phyloP scores from a whole-genome alignment of 2,329 filamentous ascomycete genomes.

The Aspergillus viridinutans region DNA sequence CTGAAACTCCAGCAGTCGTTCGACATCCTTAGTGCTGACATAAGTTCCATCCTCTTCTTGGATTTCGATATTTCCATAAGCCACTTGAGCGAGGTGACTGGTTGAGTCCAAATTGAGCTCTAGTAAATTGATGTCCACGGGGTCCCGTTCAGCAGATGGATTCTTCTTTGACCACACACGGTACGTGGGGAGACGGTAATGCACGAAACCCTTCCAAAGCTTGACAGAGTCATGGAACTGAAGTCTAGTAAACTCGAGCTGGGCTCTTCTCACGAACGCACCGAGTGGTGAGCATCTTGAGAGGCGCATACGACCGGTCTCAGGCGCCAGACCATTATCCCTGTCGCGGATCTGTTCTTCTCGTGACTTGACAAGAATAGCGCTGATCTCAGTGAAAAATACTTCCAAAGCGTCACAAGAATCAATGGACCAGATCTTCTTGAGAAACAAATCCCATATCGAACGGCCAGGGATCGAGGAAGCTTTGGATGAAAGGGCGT shows the following conservation, averaged over 20 bases:
- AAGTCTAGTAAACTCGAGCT: constrained; percentile 74
- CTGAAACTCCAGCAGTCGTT: constrained; percentile 79
- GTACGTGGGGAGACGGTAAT: constrained; percentile 73
- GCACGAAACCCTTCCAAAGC: constrained; percentile 78
- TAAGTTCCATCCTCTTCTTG: constrained; percentile 38
- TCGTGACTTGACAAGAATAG: constrained; percentile 58
- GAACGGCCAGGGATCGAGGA: constrained; percentile 66
- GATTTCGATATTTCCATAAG: constrained; percentile 47
- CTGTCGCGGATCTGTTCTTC: constrained; percentile 56
- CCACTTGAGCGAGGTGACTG: constrained; percentile 46
- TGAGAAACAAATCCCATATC: constrained; percentile 84
- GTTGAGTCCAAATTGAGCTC: constrained; percentile 53
- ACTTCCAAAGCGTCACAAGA: constrained; percentile 74
- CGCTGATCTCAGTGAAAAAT: constrained; percentile 63
- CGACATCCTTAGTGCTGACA: constrained; percentile 74
- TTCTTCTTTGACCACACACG: constrained; percentile 55
- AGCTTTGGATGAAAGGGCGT: constrained; percentile 40
- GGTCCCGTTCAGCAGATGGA: constrained; percentile 40
- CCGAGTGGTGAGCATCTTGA: constrained; percentile 75
- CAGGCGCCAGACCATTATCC: constrained; percentile 50
- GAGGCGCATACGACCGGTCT: constrained; percentile 55
- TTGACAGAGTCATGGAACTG: constrained; percentile 73
- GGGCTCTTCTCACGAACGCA: constrained; percentile 69
- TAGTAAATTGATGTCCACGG: constrained; percentile 61
- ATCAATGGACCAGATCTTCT: constrained; percentile 76